phyloP scores from a whole-genome alignment of 2,329 filamentous ascomycete genomes.

The Ascosphaera acerosa region DNA sequence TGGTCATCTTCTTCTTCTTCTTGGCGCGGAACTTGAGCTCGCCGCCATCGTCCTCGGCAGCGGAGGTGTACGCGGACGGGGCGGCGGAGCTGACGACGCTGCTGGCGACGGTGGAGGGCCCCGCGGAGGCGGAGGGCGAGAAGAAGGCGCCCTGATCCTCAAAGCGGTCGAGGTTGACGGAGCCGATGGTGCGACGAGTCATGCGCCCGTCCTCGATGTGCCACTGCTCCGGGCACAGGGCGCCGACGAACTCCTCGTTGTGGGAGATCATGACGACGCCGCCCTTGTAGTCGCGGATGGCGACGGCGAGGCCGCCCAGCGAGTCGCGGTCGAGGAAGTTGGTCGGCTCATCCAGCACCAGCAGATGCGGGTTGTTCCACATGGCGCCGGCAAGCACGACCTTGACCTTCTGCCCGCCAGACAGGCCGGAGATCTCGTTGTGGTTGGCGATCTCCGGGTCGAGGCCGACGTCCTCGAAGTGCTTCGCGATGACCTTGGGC shows the following conservation, averaged over 20 bases:
- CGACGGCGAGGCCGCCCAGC: conserved; percentile 84
- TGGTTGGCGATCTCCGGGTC: conserved; percentile 97
- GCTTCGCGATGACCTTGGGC: conserved; percentile 83
- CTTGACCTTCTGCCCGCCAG: conserved; percentile 96
- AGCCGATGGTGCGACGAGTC: conserved; percentile 53
- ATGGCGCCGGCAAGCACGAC: conserved; percentile 87
- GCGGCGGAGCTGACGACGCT: conserved; percentile 34
- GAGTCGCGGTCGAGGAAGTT: conserved; percentile 99
- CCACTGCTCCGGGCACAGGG: conserved; percentile 89
- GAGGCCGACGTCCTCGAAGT: conserved; percentile 89
- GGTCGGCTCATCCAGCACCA: conserved; percentile 94
- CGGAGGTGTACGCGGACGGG: conserved; percentile 46
- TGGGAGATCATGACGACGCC: conserved; percentile 99
- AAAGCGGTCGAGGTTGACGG: conserved; percentile 57
- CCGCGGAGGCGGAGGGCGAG: conserved; percentile 21
- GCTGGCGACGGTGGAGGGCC: conserved; percentile 29
- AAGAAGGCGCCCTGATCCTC: too few species aligned
- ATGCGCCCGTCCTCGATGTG: conserved; percentile 74
- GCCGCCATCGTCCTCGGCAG: conserved; percentile 46
- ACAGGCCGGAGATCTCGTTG: conserved; percentile 89
- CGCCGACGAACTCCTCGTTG: conserved; percentile 96
- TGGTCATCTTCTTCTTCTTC: conserved; percentile 97
- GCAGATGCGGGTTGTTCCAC: conserved; percentile 97
- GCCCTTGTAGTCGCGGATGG: conserved; percentile 93
- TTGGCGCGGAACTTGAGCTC: conserved; percentile 69